These are phyloP conservation scores for Candida ponderosae DNA, from an alignment of 805 yeast species.

Conservation along the genomic window DNA sequence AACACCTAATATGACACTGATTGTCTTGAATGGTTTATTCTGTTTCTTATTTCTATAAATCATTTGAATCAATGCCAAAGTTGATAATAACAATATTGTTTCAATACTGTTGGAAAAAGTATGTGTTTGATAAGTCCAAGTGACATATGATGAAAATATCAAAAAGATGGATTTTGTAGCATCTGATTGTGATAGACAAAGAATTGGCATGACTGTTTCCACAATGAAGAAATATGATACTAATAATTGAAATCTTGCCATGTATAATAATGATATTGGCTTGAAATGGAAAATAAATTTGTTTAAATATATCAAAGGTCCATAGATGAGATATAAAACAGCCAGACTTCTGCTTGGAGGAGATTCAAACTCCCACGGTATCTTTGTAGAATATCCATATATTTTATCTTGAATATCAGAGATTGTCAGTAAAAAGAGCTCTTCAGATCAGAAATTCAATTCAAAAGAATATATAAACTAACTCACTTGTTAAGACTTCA, in stretches of 20 bases:
- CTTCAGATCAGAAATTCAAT: neutral
- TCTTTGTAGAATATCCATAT: constrained; percentile 35
- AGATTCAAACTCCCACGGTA: constrained; percentile 78
- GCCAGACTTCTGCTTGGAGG: constrained; percentile 65
- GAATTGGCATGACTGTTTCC: constrained; percentile 35
- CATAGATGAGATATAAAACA: constrained; percentile 61
- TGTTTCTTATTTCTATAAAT: constrained; percentile 5
- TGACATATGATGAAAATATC: constrained; percentile 54
- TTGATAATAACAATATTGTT: constrained; percentile 35
- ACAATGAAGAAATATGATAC: constrained; percentile 26
- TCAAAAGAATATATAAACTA: constrained; percentile 1
- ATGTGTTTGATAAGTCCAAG: constrained; percentile 76
- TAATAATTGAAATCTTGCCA: constrained; percentile 42
- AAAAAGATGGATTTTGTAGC: constrained; percentile 30
- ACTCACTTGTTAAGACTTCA: constrained; percentile 50
- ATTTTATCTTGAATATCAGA: constrained; percentile 8
- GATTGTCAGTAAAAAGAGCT: constrained; percentile 1
- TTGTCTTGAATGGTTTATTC: constrained; percentile 9
- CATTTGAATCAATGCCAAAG: constrained; percentile 32
- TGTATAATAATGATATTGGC: constrained; percentile 45
- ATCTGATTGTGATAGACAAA: constrained; percentile 43
- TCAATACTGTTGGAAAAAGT: constrained; percentile 87
- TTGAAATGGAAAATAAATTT: constrained; percentile 21
- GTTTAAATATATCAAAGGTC: constrained; percentile 47
- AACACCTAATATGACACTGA: constrained; percentile 32